phyloP scores from a whole-genome alignment of 441 rosid genomes.

The Gossypium trilobum region DNA sequence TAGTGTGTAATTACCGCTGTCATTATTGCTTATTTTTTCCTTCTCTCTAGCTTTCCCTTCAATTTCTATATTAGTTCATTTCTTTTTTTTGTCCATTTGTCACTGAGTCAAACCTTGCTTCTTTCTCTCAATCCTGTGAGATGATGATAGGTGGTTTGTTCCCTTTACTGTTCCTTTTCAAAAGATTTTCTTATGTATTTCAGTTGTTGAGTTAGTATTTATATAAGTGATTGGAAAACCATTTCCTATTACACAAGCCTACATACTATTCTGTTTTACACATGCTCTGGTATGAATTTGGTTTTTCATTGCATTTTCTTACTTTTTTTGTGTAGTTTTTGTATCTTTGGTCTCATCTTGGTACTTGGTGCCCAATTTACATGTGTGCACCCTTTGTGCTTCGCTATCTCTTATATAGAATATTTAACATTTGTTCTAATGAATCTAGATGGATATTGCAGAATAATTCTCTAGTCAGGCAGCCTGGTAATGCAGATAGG shows the following conservation, averaged over 20 bases:
- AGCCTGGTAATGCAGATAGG: conserved; percentile 59
- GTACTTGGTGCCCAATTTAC: conserved; percentile 4
- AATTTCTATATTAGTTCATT: neutral
- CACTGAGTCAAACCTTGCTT: neutral
- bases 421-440: conserved; percentile 23
- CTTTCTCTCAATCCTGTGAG: neutral
- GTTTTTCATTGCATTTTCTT: neutral
- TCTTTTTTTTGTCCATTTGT: neutral
- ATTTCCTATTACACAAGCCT: neutral
- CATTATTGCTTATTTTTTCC: neutral
- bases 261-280: neutral
- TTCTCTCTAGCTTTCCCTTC: neutral
- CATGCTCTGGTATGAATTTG: neutral
- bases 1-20: neutral
- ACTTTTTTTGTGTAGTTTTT: neutral
- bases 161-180: neutral
- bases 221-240: neutral
- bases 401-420: conserved; percentile 17
- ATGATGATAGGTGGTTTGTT: neutral
- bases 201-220: conserved; percentile 2
- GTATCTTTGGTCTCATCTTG: conserved; percentile 8
- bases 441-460: conserved; percentile 58
- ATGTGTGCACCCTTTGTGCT: conserved; percentile 7
- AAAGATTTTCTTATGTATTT: neutral
- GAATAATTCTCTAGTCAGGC: conserved; percentile 53